Base-by-base conservation (phyloP, 1,284 basidiomycete species). In the Sphagnurus paluster region DNA sequence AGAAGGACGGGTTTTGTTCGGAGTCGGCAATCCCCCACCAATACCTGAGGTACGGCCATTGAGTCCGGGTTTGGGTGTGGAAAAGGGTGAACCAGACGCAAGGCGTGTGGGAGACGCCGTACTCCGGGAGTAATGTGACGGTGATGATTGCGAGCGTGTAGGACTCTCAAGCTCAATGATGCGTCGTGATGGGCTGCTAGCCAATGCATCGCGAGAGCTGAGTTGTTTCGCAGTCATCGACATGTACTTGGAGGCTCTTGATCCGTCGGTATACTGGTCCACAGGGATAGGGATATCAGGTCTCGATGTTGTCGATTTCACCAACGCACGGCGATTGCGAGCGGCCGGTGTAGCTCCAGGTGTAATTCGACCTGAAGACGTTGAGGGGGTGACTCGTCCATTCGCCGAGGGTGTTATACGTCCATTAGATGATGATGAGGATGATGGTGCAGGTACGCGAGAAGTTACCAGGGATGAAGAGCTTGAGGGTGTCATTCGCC, bases 141-240 rank as follows among this genome's bases (percentile, higher is more conserved):
- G 51, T 54, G 63, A 52, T 55, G 58, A 29, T 39, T 61, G 57
- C 20, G 65, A 59, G 30, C 70, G 64, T 3, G 67, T 67, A 2
- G 74, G 74, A 49, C 72, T 76, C 21, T 66, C 62, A 52, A 47
- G 38, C 13, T 44, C 54, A 25, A 30, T 32, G n/a, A 36, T 44
- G 13, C 49, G 56, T 42, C 65, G 60, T 8, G 65, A 54, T 16
- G 71, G 67, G 44, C 64, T 69, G 7, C 54, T 49, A 8, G 67
- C 54, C 36, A 55, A 58, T 40, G 61, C 45, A 42, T 70, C 63
- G 48, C 74, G 72, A 36, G 75, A 74, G 57, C 72, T 79, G 34
- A 93, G 72, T 58, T 93, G 87, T 59, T 87, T 84, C 2, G 90
- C 90, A 0, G 89, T 93, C 77, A 92, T 82, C 11, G 84, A 82